These are phyloP conservation scores for Hygrophila difformis DNA, from an alignment of 257 asterid genomes.

Conservation along the genomic window DNA sequence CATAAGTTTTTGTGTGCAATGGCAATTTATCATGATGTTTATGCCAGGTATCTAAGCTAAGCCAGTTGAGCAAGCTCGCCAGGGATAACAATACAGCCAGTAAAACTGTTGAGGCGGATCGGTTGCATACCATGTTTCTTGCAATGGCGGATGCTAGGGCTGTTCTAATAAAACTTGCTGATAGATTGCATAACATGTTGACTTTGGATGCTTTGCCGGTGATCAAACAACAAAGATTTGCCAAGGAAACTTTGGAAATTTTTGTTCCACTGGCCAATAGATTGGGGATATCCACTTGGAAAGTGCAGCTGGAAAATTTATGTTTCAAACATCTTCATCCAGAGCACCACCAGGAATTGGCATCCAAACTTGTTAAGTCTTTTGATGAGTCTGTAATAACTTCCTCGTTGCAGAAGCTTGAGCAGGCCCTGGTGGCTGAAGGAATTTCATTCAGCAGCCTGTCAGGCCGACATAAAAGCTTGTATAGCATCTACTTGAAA, in stretches of 20 bases:
- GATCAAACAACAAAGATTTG: slow-evolving; percentile 79
- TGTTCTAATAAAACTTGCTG: slow-evolving; percentile 89
- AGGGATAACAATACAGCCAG: slow-evolving; percentile 86
- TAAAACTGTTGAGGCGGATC: slow-evolving; percentile 87
- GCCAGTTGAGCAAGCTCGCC: slow-evolving; percentile 97
- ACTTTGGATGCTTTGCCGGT: slow-evolving; percentile 76
- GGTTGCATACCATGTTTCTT: slow-evolving; percentile 92
- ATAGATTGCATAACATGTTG: slow-evolving; percentile 93
- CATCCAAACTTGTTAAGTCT: slow-evolving; percentile 53
- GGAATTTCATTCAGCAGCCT: slow-evolving; percentile 48
- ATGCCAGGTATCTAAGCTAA: slow-evolving; percentile 77
- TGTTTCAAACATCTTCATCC: slow-evolving; percentile 78
- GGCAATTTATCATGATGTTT: slow-evolving; percentile 5
- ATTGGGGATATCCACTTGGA: slow-evolving; percentile 88
- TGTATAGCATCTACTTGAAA: slow-evolving; percentile 82
- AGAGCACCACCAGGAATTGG: slow-evolving; percentile 55
- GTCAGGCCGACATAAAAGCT: slow-evolving; percentile 86
- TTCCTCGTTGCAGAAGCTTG: slow-evolving; percentile 63
- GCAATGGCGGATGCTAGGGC: slow-evolving; percentile 99
- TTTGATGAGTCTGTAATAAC: slow-evolving; percentile 62
- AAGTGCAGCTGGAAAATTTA: slow-evolving; percentile 83
- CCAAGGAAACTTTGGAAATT: slow-evolving; percentile 92
- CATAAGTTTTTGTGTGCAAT: too few species aligned
- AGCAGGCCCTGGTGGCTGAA: slow-evolving; percentile 49
- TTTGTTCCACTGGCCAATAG: slow-evolving; percentile 92